Evolutionary conservation across 2,329 filamentous ascomycete species (phyloP), one percentile per base, ranked within the genome.

Genomic region (Botrytis tulipae): DNA sequence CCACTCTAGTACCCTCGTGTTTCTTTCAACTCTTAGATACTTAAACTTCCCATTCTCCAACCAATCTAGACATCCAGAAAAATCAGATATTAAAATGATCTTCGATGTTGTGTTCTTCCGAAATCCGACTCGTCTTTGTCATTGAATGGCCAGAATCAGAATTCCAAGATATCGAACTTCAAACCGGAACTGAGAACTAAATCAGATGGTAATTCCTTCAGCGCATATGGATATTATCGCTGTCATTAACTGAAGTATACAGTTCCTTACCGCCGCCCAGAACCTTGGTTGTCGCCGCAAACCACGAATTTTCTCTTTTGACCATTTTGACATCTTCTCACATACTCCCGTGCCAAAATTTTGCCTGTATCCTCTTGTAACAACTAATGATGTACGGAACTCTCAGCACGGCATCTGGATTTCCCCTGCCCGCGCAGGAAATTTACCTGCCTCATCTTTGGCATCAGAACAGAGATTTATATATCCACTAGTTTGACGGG

Each of bases 361-460:
- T 7, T 10, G 4, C 25, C 0, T 4, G 14, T 14, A 5, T 51
- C 22, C 10, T 51, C 46, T 25, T 51, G 22, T 6, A n/a, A 3
- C 2, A n/a, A 14, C 25, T n/a, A 1, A 8, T 14, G 10, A 51
- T 14, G 4, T 0, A 51, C 10, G 0, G 48, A 14, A 51, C 22
- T 51, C 10, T 14, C 22, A 48, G 46, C 46, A 25, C 22, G 20
- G 4, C 46, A 48, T 25, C 46, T 2, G 8, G 46, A 0, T 48
- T 48, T 1, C 9, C 4, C 25, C 46, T 25, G 0, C 22, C 46
- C 0, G 22, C 2, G 4, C 22, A 48, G 46, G 20, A 25, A 48
- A 1, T 48, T 48, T 25, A 12, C 46, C 22, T 25, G 22, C 22
- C 46, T 25, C 48, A 3, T 51, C 25, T 51, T 51, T 4, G n/a